These are phyloP conservation scores for Scheffersomyces segobiensis DNA, from an alignment of 1,139 yeast species.

Conservation along the genomic window DNA sequence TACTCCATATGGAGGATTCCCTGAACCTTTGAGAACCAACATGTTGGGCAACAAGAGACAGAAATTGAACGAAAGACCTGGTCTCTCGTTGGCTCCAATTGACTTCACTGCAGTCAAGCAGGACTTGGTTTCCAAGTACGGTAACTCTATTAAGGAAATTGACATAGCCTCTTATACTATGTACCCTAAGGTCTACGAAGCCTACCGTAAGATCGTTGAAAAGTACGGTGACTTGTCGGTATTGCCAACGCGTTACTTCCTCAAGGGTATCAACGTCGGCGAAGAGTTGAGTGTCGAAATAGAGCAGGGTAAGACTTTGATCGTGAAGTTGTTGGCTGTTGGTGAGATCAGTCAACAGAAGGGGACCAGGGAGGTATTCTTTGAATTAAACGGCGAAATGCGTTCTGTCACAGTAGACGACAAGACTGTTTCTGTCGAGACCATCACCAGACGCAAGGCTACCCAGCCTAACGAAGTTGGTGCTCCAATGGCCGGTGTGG, in stretches of 20 bases:
- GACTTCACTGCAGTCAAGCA: constrained; percentile 70
- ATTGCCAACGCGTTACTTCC: constrained; percentile 86
- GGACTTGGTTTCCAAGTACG: constrained; percentile 68
- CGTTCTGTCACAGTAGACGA: constrained; percentile 93
- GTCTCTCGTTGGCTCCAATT: constrained; percentile 80
- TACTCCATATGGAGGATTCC: constrained; percentile 99
- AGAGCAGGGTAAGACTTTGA: constrained; percentile 92
- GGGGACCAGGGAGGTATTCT: constrained; percentile 94
- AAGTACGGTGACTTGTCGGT: constrained; percentile 91
- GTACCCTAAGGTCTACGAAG: constrained; percentile 98
- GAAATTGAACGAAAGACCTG: constrained; percentile 88
- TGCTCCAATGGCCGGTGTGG: constrained; percentile 99
- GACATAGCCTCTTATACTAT: constrained; percentile 95
- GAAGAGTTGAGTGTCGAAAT: constrained; percentile 89
- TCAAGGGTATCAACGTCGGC: constrained; percentile 82
- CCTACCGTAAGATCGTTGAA: constrained; percentile 69
- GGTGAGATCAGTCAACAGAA: constrained; percentile 85
- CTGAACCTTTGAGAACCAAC: constrained; percentile 94
- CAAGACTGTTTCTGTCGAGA: constrained; percentile 80
- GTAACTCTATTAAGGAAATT: constrained; percentile 64
- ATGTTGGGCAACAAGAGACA: constrained; percentile 82
- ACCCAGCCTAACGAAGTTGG: constrained; percentile 92
- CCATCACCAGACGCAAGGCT: constrained; percentile 88
- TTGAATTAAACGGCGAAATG: constrained; percentile 97
- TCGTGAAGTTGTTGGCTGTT: constrained; percentile 87